Conservation (phyloP, 495 filamentous ascomycete genomes). For the Neurospora pannonica region DNA sequence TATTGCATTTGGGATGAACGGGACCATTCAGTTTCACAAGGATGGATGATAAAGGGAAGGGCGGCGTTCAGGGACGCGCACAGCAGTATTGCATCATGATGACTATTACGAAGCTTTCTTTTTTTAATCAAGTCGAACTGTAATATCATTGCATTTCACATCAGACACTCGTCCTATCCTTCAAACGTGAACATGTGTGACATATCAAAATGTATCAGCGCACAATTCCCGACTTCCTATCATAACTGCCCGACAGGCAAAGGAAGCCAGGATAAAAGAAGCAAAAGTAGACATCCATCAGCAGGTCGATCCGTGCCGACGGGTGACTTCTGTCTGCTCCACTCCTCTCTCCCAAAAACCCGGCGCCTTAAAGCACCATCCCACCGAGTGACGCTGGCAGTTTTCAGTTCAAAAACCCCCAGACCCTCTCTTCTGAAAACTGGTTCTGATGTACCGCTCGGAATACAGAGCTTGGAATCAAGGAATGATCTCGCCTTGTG, state of each 20-base stretch:
- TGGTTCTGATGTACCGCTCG: conserved; percentile 45
- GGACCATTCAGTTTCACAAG: not conserved
- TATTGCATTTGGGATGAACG: not conserved
- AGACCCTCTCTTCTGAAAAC: not conserved
- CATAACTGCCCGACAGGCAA: not conserved
- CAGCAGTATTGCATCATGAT: not conserved
- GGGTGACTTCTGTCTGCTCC: too few species aligned
- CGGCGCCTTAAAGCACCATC: not conserved
- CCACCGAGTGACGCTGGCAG: not conserved
- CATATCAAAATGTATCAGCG: not conserved
- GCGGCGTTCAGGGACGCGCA: not conserved
- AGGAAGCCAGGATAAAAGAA: not conserved
- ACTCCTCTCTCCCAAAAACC: not conserved
- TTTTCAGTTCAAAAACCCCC: not conserved
- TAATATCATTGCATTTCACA: not conserved
- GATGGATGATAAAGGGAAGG: not conserved
- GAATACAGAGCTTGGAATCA: conserved; percentile 52
- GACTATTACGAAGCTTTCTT: not conserved
- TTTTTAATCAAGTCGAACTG: not conserved
- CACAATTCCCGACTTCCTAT: not conserved
- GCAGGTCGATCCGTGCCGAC: too few species aligned
- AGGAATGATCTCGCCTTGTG: conserved; percentile 56
- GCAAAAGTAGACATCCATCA: not conserved
- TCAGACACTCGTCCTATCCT: not conserved
- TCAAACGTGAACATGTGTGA: not conserved